phyloP scores from a whole-genome alignment of 257 asterid species.

The Agastache rugosa region DNA sequence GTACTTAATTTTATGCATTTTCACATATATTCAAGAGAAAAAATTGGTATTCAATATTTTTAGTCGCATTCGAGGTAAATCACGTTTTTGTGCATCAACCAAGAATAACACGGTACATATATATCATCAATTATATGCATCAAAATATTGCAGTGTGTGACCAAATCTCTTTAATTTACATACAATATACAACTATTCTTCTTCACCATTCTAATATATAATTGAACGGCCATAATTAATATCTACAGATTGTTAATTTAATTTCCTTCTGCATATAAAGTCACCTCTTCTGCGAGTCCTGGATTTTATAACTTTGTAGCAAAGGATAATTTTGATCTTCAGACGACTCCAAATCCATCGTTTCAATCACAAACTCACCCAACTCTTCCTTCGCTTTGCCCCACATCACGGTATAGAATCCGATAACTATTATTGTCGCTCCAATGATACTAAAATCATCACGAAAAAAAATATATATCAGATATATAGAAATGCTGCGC shows the following conservation, averaged over 20 bases:
- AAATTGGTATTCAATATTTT: no score
- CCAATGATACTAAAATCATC: constrained; percentile 36
- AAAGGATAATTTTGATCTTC: constrained; percentile 54
- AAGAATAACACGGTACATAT: no score
- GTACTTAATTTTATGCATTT: no score
- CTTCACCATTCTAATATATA: background rate
- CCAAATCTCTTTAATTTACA: background rate
- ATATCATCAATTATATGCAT: background rate
- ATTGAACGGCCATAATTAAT: background rate
- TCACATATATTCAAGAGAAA: no score
- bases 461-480: background rate
- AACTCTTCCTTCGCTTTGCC: constrained; percentile 43
- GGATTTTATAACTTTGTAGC: constrained; percentile 49
- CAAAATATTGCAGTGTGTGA: background rate
- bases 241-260: background rate
- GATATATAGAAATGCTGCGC: background rate
- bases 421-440: constrained; percentile 38
- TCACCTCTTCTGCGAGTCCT: constrained; percentile 26
- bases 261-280: background rate
- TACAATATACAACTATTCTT: background rate
- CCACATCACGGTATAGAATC: constrained; percentile 47
- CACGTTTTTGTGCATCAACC: no score
- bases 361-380: constrained; percentile 23
- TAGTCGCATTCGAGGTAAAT: no score
- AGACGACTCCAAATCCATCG: constrained; percentile 56